phyloP scores from a whole-genome alignment of 208 protist genomes.

The Tetramitus jugosus region DNA sequence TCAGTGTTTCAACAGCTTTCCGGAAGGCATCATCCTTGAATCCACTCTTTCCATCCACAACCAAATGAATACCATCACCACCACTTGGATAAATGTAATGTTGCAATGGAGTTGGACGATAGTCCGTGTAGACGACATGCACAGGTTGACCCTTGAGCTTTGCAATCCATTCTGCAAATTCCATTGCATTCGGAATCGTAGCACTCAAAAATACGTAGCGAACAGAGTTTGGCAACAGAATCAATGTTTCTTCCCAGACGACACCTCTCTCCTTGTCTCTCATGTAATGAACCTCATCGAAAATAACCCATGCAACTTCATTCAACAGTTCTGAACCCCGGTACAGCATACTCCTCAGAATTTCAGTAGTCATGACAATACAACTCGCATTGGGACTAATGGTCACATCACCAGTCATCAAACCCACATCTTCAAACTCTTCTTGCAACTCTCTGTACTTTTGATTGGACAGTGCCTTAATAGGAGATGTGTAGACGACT shows the following conservation, averaged over 20 bases:
- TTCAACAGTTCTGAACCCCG: conserved; percentile 94
- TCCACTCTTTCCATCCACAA: conserved; percentile 87
- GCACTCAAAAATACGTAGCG: conserved; percentile 99
- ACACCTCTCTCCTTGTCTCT: conserved; percentile 96
- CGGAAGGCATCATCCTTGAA: conserved; percentile 92
- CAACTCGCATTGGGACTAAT: conserved; percentile 93
- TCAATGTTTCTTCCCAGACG: conserved; percentile 99
- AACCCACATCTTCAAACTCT: conserved; percentile 93
- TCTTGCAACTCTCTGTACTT: conserved; percentile 98
- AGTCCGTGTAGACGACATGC: conserved; percentile 98
- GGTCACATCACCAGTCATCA: conserved; percentile 99
- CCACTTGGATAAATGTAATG: conserved; percentile 96
- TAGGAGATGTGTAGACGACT: conserved; percentile 99
- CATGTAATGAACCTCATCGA: conserved; percentile 99
- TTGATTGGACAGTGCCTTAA: conserved; percentile 99
- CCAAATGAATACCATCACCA: conserved; percentile 89
- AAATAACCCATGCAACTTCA: conserved; percentile 98
- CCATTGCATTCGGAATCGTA: conserved; percentile 98
- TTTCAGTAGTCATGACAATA: conserved; percentile 99
- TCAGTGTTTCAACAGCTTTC: conserved; percentile 79
- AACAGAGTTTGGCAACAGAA: conserved; percentile 92
- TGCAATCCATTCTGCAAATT: conserved; percentile 99
- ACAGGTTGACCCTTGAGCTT: conserved; percentile 87
- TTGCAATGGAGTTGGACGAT: conserved; percentile 97
- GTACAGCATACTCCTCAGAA: conserved; percentile 98